Conservation (phyloP, 1,284 basidiomycete genomes). For the Trametes hirsuta region DNA sequence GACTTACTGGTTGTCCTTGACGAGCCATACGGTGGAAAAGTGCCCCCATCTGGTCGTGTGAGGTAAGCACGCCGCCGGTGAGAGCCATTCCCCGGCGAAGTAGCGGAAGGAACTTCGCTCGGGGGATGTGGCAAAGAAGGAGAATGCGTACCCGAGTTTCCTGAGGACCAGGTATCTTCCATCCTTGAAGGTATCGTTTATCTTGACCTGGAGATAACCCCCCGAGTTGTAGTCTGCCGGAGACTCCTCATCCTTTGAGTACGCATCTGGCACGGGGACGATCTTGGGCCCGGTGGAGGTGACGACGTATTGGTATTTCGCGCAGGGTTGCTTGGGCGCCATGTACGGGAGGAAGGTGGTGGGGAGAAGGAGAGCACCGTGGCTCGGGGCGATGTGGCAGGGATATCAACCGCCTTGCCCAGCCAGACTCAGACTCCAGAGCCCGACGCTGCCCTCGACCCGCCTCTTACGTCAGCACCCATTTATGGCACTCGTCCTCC, state of each 20-base stretch:
- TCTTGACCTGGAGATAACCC: slow-evolving; percentile 79
- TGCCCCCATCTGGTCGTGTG: slow-evolving; percentile 77
- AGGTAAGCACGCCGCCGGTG: slow-evolving; percentile 14
- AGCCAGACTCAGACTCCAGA: slow-evolving; percentile 1
- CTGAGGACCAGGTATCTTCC: slow-evolving; percentile 79
- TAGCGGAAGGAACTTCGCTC: slow-evolving; percentile 27
- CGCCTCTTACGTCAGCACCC: slow-evolving; percentile 22
- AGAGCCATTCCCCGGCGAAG: slow-evolving; percentile 24
- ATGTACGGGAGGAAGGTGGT: slow-evolving; percentile 42
- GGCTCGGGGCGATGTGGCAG: slow-evolving; percentile 19
- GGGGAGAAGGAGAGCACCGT: slow-evolving; percentile 17
- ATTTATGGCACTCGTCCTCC: slow-evolving; percentile 1
- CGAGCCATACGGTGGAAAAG: slow-evolving; percentile 87
- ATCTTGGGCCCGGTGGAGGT: slow-evolving; percentile 69
- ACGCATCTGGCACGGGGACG: slow-evolving; percentile 63
- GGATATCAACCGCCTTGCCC: slow-evolving; percentile 12
- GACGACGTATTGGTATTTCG: slow-evolving; percentile 75
- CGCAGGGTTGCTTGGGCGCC: slow-evolving; percentile 66
- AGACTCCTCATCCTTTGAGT: slow-evolving; percentile 75
- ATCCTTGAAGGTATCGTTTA: slow-evolving; percentile 81
- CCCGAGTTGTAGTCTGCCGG: slow-evolving; percentile 81
- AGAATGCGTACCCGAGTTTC: slow-evolving; percentile 71
- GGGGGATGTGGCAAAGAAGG: slow-evolving; percentile 6
- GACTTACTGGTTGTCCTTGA: slow-evolving; percentile 71
- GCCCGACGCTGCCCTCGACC: not conserved